These are phyloP conservation scores for Thelonectria rubi DNA, from an alignment of 2,329 filamentous ascomycete genomes.

Conservation along the genomic window DNA sequence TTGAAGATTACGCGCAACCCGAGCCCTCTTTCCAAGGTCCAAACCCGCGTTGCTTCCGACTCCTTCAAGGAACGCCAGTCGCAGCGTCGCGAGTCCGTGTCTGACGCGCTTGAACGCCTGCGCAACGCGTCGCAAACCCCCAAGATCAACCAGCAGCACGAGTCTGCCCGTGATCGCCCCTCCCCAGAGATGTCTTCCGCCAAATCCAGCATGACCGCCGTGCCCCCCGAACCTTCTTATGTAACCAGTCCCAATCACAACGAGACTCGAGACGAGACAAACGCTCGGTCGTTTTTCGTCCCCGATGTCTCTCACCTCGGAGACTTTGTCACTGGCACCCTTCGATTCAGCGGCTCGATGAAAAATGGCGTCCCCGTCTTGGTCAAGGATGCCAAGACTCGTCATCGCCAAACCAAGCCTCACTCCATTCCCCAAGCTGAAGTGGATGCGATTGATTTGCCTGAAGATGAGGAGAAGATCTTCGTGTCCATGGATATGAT, in stretches of 20 bases:
- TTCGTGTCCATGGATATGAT: constrained; percentile 71
- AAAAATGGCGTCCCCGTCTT: constrained; percentile 65
- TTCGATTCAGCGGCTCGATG: constrained; percentile 60
- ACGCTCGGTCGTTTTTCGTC: constrained; percentile 62
- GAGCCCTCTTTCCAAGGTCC: constrained; percentile 51
- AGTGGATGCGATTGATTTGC: constrained; percentile 60
- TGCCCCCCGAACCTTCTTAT: constrained; percentile 50
- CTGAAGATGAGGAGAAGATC: constrained; percentile 65
- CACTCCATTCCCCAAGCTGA: constrained; percentile 53
- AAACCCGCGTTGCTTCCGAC: constrained; percentile 45
- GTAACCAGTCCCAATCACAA: constrained; percentile 47
- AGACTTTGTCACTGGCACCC: constrained; percentile 65
- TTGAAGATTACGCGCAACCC: constrained; percentile 46
- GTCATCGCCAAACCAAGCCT: constrained; percentile 52
- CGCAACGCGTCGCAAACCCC: constrained; percentile 50
- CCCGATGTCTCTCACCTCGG: constrained; percentile 64
- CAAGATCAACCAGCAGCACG: constrained; percentile 34
- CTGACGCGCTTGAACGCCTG: constrained; percentile 48
- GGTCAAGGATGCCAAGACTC: constrained; percentile 62
- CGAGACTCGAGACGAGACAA: constrained; percentile 45
- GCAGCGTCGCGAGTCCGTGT: constrained; percentile 45
- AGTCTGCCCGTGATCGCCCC: constrained; percentile 36
- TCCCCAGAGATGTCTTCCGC: constrained; percentile 51
- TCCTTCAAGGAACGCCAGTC: constrained; percentile 34
- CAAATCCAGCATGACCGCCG: constrained; percentile 54